Evolutionary conservation across 805 yeast species (phyloP).

Genomic region (Saccharomycopsis schoenii): DNA sequence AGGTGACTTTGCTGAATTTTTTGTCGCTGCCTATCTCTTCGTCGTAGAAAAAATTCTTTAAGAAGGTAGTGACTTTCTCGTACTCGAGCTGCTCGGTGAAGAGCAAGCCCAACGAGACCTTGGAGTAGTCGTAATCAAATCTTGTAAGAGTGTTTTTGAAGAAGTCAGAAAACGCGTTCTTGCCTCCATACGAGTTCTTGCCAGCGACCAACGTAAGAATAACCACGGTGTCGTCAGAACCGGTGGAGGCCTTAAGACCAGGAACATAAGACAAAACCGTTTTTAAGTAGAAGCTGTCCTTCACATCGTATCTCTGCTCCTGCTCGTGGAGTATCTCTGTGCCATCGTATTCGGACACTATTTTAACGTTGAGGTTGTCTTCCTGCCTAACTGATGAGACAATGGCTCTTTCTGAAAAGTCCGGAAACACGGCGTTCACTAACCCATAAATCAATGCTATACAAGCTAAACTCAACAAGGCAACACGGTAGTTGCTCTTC

Average conservation of each 20-base stretch:
- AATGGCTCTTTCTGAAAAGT: background rate
- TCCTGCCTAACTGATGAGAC: background rate
- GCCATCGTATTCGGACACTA: background rate
- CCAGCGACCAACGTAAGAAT: conserved; percentile 10
- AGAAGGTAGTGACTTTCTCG: background rate
- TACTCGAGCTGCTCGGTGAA: conserved; percentile 10
- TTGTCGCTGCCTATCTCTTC: conserved; percentile 12
- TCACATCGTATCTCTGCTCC: background rate
- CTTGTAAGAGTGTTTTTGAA: conserved; percentile 24
- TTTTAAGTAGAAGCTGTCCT: conserved; percentile 1
- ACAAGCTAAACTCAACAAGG: background rate
- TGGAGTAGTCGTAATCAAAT: conserved; percentile 23
- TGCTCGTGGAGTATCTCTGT: background rate
- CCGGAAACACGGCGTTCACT: background rate
- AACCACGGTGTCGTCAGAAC: background rate
- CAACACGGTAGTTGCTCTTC: conserved; percentile 1
- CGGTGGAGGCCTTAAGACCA: conserved; percentile 1
- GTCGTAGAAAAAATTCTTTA: conserved; percentile 8
- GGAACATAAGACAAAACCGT: conserved; percentile 8
- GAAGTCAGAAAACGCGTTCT: conserved; percentile 27
- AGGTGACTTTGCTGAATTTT: conserved; percentile 12
- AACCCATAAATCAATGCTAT: background rate
- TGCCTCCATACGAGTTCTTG: conserved; percentile 29
- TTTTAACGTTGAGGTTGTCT: background rate
- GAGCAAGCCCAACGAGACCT: conserved; percentile 21